Base-by-base conservation (phyloP, 179 eudicot genomes). In the Silene vulgaris region DNA sequence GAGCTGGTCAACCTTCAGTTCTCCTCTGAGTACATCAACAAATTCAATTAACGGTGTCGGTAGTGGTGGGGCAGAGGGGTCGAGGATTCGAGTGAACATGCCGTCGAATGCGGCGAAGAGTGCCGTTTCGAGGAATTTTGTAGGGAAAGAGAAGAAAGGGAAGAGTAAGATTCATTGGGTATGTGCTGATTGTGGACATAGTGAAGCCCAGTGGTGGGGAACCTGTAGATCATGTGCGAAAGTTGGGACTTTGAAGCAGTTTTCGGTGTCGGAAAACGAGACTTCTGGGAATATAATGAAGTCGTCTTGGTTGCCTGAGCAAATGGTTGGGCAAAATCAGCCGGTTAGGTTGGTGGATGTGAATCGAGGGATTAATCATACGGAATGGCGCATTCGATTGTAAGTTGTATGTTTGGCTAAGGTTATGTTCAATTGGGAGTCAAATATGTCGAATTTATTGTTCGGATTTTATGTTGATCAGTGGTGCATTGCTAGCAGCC, bases 201-300 rank as follows among this genome's bases (percentile, higher is more conserved):
- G 89, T 40, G 82, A 82, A 62, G 89, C 88, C 37, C 95, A 92
- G 83, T 95, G 99, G 99, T 90, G 97, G 99, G 99, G 97, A 8
- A 45, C 80, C 30, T 92, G 99, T 72, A 77, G 71, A 50, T 37
- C 74, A 66, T 92, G 99, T 67, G 67, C 72, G 4, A 30, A 66
- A 4, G 84, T 77, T 6, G 91, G 90, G 16, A 89, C 96, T 0
- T 62, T 92, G 77, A 83, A 79, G 76, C 73, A 61, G 79, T 87
- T 90, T 77, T 32, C 81, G 0, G 86, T 80, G 57, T 73, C 77
- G 26, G 90, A 81, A 48, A 26, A 21, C 40, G 88, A 73, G 80
- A 83, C 82, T 74, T 88, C 96, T 0, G 91, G 90, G 79, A 90
- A 83, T 65, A 83, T 78, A 45, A 69, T 73, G 74, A 71, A 28